Evolutionary conservation across 23 red algal species (phyloP).

Genomic region (Gracilariopsis chorda): DNA sequence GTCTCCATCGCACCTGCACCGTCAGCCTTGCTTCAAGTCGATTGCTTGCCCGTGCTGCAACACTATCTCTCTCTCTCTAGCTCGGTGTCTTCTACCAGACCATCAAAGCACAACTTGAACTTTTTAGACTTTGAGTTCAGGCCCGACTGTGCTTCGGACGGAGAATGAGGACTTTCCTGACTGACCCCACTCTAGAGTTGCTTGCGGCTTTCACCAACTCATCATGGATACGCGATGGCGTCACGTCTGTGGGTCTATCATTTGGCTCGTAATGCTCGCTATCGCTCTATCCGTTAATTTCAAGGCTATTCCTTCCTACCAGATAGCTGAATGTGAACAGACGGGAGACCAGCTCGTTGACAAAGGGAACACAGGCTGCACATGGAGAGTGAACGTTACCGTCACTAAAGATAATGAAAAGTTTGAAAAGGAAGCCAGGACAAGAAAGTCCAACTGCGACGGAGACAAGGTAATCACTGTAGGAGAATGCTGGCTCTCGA

Average conservation of each 20-base stretch:
- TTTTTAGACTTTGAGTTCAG: too few species aligned
- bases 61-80: too few species aligned
- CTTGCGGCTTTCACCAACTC: too few species aligned
- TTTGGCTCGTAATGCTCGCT: slow-evolving; percentile 6
- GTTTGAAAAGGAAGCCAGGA: not conserved
- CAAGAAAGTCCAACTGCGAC: not conserved
- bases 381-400: not conserved
- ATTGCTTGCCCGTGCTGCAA: too few species aligned
- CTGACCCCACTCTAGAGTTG: too few species aligned
- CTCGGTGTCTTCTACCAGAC: too few species aligned
- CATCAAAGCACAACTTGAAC: too few species aligned
- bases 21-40: too few species aligned
- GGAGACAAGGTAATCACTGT: not conserved
- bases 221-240: not conserved
- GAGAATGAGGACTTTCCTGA: too few species aligned
- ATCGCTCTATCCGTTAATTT: not conserved
- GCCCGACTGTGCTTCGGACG: too few species aligned
- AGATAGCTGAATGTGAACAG: not conserved
- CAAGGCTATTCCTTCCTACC: not conserved
- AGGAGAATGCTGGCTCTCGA: not conserved
- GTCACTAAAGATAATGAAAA: not conserved
- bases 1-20: too few species aligned
- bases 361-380: not conserved
- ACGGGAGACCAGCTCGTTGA: not conserved
- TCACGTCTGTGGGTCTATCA: not conserved